Conservation (phyloP, 2,329 filamentous ascomycete species). For the Didymella exigua region DNA sequence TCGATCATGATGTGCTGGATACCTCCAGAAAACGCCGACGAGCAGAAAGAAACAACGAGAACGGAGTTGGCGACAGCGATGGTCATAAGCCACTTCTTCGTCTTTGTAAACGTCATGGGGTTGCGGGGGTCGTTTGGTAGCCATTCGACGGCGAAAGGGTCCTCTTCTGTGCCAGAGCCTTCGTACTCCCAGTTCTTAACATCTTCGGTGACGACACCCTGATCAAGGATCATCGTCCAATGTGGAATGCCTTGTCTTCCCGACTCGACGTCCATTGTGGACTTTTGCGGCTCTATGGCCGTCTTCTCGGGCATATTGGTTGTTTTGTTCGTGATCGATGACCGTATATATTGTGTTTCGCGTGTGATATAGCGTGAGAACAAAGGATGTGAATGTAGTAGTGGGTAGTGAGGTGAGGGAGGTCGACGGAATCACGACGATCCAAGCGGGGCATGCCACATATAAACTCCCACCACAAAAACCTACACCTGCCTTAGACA, state of each 20-base stretch:
- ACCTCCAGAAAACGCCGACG: slow-evolving; percentile 50
- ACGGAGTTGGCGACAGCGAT: slow-evolving; percentile 51
- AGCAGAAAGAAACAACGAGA: slow-evolving; percentile 52
- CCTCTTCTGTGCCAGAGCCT: slow-evolving; percentile 51
- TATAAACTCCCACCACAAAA: slow-evolving; percentile 14
- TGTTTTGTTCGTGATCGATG: background rate
- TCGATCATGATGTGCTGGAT: slow-evolving; percentile 48
- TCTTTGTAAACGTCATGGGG: slow-evolving; percentile 48
- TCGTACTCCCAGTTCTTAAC: slow-evolving; percentile 50
- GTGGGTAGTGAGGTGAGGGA: slow-evolving; percentile 9
- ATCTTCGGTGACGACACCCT: slow-evolving; percentile 46
- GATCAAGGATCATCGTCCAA: slow-evolving; percentile 45
- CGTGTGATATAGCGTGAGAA: background rate
- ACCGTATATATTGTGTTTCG: slow-evolving; percentile 1
- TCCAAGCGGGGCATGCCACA: slow-evolving; percentile 17
- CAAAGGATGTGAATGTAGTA: slow-evolving; percentile 7
- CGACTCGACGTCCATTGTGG: slow-evolving; percentile 40
- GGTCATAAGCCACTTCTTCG: slow-evolving; percentile 51
- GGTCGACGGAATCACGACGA: slow-evolving; percentile 2
- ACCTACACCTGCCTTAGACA: background rate
- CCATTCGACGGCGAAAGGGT: slow-evolving; percentile 55
- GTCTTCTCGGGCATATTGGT: slow-evolving; percentile 28
- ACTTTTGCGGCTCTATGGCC: slow-evolving; percentile 16
- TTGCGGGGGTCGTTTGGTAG: slow-evolving; percentile 55
- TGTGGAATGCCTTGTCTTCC: slow-evolving; percentile 43